Base-by-base conservation (phyloP, 352 stramenopile species). In the Globisporangium rhizosaccharum region DNA sequence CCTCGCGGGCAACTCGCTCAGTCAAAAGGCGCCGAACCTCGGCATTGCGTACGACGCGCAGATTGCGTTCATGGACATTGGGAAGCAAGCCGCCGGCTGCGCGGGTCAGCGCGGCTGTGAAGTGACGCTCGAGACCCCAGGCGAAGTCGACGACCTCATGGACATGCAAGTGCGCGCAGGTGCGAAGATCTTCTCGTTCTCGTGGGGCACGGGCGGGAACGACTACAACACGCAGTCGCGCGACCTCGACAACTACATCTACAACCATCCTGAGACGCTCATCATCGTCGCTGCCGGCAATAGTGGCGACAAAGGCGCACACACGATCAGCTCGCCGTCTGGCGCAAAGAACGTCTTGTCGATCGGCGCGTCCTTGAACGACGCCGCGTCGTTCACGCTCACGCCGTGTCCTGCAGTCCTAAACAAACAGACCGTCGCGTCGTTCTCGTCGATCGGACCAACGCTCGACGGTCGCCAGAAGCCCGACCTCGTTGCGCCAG, bases 21-120 rank as follows among this genome's bases (percentile, higher is more conserved):
- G 66, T 25, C 46, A 59, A 18, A 59, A 62, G 30, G 59, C 72
- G 30, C 59, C 51, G 17, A 69, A 89, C 50, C 54, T 88, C 10
- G 88, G 88, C 25, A 91, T 90, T 45, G 88, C 87, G 10, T 85
- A 80, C 11, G 85, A 74, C 33, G 82, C 88, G 0, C 83, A 86
- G 30, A 83, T 96, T 52, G 85, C 87, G 2, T 94, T 97, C 53
- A 93, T 96, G 74, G 88, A 97, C 58, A 90, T 97, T 56, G 84
- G 79, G 7, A 81, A 87, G 44, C 79, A 87, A 53, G 56, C 68
- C 0, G 55, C 59, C 0, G 48, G 59, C 0, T 91, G 76, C 20
- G 68, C 71, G 4, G 81, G 81, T 18, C 39, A 77, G 25, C 45
- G 70, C 0, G 68, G 71, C 28, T 94, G 84, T 44, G 61, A 75